Evolutionary conservation across 768 basidiomycete genomes (phyloP), one percentile per base, ranked within the genome.

Genomic region (Leucocoprinus leucothites): DNA sequence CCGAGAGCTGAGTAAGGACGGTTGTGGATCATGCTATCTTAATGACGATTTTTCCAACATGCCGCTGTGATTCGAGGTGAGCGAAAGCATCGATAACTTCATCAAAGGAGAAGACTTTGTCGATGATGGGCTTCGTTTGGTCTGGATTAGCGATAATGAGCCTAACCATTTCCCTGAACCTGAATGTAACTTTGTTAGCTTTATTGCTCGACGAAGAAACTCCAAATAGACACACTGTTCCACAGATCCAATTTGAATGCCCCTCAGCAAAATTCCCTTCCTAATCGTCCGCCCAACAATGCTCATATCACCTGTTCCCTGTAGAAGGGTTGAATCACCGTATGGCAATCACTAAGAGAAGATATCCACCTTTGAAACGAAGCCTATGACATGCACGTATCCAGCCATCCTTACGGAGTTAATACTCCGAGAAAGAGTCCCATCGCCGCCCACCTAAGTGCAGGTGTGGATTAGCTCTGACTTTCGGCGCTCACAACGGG

Each of bases 21-120:
- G n/a, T n/a, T n/a, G n/a, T n/a, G n/a, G n/a, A n/a, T 53, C 41
- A 53, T 6, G 59, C 44, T 11, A 82, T 74, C 64, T 73, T 73
- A 56, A 83, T 77, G 9, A 80, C 78, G 3, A 84, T 76, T 67
- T 86, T 84, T 21, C 84, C 84, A 21, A 84, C 77, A 63, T 84
- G 81, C 51, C 71, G 70, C 52, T 82, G 80, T 1, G 73, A 75
- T 56, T 74, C 69, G 53, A 82, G 69, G 60, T 83, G 75, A 44
- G 68, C 65, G 63, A 78, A 84, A 0, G 84, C 84, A 46, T 76
- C 70, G 26, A 70, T 65, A 7, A 76, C 69, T 25, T 85, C 62
- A 40, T 79, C 77, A 60, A 84, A 86, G 19, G 71, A 52, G 70
- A 85, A 85, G 2, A 84, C 76, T 65, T 76, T 79, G 70, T 82